Evolutionary conservation across 1,139 yeast species (phyloP), one percentile per base, ranked within the genome.

Genomic region (Geotrichum europaeum): DNA sequence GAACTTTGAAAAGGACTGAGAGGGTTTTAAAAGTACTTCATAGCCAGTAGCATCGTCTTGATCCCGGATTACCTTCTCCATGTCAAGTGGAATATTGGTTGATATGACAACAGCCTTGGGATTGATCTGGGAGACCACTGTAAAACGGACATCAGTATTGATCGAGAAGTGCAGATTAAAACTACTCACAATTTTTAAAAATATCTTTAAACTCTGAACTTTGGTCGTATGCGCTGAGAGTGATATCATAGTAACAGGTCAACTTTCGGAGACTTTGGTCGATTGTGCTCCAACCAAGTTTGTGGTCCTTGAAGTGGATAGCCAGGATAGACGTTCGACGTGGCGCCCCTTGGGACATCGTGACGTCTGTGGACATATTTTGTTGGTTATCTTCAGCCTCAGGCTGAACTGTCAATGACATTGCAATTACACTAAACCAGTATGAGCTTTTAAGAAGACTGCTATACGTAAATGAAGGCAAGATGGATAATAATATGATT

Each of bases 201-300:
- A 61, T 24, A n/a, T 49, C 47, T 7, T 24, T 47, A 25, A 61
- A 55, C 43, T 59, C 62, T 10, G 40, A 24, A 30, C 24, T n/a
- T 15, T 40, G 25, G 30, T 54, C 58, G 30, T 40, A 51, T 18
- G 55, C 56, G 10, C 50, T 50, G 30, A 51, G 34, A 4, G 51
- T 43, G 12, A 54, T 50, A 28, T 61, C 63, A 10, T 57, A 34
- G 25, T 53, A 61, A 51, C 60, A 61, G 1, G 54, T 32, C 28
- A 61, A 36, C 45, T 55, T 56, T 34, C 36, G 36, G 6, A 52
- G 53, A 15, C 51, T 52, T 18, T 57, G 53, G 24, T 25, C 30
- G 25, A 49, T 59, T 10, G 51, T 58, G 10, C 60, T 55, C 45
- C 62, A 61, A 12, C 63, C 63, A 15, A 59, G 20, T 13, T 53